Percentiles rank a stretch among this genome's conserved stretches.
phyloP scores from a whole-genome alignment of 2,329 filamentous ascomycete genomes.

The Penicillium capsulatum region DNA sequence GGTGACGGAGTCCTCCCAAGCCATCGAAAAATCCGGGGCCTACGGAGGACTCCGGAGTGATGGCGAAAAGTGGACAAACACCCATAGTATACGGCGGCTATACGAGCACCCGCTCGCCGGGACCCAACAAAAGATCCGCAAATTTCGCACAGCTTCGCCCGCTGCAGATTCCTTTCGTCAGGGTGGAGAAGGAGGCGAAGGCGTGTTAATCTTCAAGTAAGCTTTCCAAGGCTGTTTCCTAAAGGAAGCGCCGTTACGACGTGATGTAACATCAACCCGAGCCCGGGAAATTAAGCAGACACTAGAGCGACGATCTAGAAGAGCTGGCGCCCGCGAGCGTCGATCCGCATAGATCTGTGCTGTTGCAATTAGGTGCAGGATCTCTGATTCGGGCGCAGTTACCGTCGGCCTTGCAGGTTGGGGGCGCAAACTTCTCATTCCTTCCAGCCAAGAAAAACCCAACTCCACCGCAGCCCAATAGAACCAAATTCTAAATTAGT shows the following conservation, averaged over 20 bases:
- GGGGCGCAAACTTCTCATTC: slow-evolving; percentile 12
- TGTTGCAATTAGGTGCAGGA: slow-evolving; percentile 13
- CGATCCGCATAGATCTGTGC: slow-evolving; percentile 20
- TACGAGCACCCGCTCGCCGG: no score
- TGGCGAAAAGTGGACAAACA: slow-evolving; percentile 7
- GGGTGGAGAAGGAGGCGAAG: background rate
- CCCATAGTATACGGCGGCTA: no score
- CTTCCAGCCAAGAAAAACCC: slow-evolving; percentile 1
- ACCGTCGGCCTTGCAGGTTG: slow-evolving; percentile 3
- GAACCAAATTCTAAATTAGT: background rate
- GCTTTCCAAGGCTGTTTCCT: slow-evolving; percentile 19
- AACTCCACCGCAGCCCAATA: slow-evolving; percentile 1
- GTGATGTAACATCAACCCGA: slow-evolving; percentile 24
- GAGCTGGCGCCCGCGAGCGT: background rate
- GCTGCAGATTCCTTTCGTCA: background rate
- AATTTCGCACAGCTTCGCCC: background rate
- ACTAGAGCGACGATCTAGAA: slow-evolving; percentile 4
- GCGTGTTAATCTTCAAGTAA: slow-evolving; percentile 4
- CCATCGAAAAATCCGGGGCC: slow-evolving; percentile 8
- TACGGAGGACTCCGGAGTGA: no score
- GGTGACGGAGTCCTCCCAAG: slow-evolving; percentile 2
- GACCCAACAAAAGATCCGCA: no score
- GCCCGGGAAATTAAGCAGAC: slow-evolving; percentile 17
- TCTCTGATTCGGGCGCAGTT: slow-evolving; percentile 10
- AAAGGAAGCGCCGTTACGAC: slow-evolving; percentile 19